Evolutionary conservation across 371 early-diverging fungal species (phyloP).

Genomic region (Catenaria anguillulae): DNA sequence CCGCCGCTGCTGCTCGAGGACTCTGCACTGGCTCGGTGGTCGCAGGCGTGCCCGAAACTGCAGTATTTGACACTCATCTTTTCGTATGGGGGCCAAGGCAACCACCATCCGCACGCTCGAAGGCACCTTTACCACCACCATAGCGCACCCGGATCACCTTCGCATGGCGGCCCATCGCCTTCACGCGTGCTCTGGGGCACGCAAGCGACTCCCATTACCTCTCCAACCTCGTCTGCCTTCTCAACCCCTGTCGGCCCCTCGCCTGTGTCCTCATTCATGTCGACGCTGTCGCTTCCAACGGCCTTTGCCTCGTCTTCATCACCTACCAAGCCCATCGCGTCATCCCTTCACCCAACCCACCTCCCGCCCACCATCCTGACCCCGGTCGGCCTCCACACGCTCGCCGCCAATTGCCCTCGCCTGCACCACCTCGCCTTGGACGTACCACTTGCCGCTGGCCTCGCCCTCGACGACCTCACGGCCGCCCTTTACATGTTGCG

Average conservation of each 20-base stretch:
- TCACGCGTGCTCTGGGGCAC: not conserved
- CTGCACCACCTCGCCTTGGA: not conserved
- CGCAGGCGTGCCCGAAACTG: not conserved
- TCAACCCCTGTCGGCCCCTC: not conserved
- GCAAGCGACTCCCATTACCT: too few species aligned
- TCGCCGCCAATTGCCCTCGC: slow-evolving; percentile 3
- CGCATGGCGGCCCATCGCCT: too few species aligned
- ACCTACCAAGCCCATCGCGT: not conserved
- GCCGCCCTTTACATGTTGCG: not conserved
- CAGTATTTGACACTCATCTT: not conserved
- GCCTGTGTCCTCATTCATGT: not conserved
- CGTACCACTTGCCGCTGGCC: not conserved
- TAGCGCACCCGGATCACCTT: too few species aligned
- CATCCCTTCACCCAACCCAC: not conserved
- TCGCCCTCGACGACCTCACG: not conserved
- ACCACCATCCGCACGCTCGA: not conserved
- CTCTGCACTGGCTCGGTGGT: not conserved
- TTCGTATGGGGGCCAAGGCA: not conserved
- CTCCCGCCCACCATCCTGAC: not conserved
- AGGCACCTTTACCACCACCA: too few species aligned
- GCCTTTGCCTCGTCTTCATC: not conserved
- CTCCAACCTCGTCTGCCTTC: not conserved
- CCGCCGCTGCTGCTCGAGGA: not conserved
- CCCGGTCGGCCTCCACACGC: not conserved
- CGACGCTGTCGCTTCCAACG: not conserved